Percentiles rank a stretch among this genome's conserved stretches.
phyloP scores from a whole-genome alignment of 192 early-diverging fungal species.

The Pilobolus umbonatus region DNA sequence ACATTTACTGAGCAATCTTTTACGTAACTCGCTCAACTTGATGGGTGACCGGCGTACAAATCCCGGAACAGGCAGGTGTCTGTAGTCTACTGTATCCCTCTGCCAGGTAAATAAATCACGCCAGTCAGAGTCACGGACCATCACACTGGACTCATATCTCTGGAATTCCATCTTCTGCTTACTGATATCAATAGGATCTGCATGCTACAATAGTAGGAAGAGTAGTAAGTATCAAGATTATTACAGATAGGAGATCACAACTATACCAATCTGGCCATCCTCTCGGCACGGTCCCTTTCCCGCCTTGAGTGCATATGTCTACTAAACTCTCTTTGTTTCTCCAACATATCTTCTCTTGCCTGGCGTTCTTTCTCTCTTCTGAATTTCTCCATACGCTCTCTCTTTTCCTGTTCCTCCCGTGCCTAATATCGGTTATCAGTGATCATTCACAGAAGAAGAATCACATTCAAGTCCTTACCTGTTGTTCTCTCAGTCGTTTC shows the following conservation, averaged over 20 bases:
- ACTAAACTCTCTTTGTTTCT: background rate
- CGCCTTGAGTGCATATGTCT: background rate
- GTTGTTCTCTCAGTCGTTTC: conserved; percentile 12
- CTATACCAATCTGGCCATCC: conserved; percentile 17
- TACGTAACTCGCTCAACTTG: conserved; percentile 3
- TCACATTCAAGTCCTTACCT: conserved; percentile 6
- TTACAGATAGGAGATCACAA: background rate
- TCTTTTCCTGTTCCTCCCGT: background rate
- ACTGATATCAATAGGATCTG: conserved; percentile 13
- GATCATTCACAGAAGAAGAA: background rate
- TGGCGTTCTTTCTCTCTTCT: conserved; percentile 1
- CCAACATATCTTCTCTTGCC: no score
- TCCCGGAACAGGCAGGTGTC: conserved; percentile 14
- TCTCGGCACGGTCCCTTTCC: conserved; percentile 4
- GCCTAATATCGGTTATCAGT: no score
- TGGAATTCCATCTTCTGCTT: conserved; percentile 13
- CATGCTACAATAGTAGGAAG: background rate
- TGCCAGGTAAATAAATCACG: conserved; percentile 8
- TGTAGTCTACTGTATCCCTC: conserved; percentile 17
- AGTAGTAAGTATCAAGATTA: background rate
- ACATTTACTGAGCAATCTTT: background rate
- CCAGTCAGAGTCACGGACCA: conserved; percentile 15
- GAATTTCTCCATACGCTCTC: background rate
- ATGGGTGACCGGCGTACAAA: background rate
- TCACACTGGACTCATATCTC: background rate